Conservation (phyloP, 768 basidiomycete genomes). For the Leccinum barrowsii region DNA sequence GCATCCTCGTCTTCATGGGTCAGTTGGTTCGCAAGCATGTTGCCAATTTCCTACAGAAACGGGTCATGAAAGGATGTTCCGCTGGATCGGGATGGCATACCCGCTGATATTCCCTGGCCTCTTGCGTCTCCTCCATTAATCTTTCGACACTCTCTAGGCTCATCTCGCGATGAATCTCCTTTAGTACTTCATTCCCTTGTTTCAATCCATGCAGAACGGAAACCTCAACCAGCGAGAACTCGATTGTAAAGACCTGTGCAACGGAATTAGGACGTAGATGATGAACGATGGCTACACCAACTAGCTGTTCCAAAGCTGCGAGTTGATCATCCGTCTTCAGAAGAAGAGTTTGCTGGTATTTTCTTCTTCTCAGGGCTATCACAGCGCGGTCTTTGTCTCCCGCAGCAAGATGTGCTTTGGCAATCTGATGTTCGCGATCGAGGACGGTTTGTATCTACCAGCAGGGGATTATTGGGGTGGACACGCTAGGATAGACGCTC, state of each 20-base stretch:
- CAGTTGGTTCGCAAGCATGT: conserved; percentile 78
- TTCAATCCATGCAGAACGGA: conserved; percentile 90
- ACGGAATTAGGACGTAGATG: neutral
- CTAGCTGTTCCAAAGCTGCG: conserved; percentile 84
- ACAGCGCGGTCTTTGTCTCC: conserved; percentile 88
- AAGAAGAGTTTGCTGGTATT: conserved; percentile 89
- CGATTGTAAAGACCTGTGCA: conserved; percentile 86
- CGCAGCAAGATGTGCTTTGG: conserved; percentile 71
- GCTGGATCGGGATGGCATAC: conserved; percentile 41
- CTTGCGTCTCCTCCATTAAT: conserved; percentile 87
- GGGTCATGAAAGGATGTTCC: neutral
- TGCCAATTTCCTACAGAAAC: conserved; percentile 75
- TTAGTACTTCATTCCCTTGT: conserved; percentile 91
- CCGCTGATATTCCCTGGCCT: conserved; percentile 88
- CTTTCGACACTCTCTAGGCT: conserved; percentile 91
- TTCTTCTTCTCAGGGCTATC: conserved; percentile 82
- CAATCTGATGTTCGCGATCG: conserved; percentile 86
- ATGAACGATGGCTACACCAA: conserved; percentile 34
- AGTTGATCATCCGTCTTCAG: conserved; percentile 87
- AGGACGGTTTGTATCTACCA: conserved; percentile 80
- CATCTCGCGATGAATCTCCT: conserved; percentile 93
- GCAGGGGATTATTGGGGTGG: neutral
- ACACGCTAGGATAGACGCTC: neutral
- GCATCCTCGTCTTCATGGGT: conserved; percentile 90
- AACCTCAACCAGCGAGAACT: conserved; percentile 91